phyloP scores from a whole-genome alignment of 805 yeast species.

The Lachancea quebecensis region DNA sequence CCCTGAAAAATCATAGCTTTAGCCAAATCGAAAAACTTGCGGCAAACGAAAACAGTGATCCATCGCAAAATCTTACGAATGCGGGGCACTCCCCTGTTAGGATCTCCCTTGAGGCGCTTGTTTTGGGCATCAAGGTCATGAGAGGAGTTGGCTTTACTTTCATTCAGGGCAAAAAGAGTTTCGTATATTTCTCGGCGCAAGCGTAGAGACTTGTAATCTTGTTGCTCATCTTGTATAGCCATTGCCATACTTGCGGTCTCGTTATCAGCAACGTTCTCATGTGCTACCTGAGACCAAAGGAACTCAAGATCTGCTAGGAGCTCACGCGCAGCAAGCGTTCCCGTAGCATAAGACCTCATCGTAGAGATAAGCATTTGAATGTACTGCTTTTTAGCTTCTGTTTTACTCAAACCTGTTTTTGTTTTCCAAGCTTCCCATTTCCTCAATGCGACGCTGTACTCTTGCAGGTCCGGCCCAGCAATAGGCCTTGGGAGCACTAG shows the following conservation, averaged over 20 bases:
- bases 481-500: conserved; percentile 60
- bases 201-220: conserved; percentile 7
- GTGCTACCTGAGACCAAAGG: conserved; percentile 60
- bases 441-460: conserved; percentile 59
- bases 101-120: not conserved
- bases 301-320: conserved; percentile 60
- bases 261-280: not conserved
- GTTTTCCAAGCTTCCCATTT: conserved; percentile 86
- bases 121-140: not conserved
- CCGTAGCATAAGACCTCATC: conserved; percentile 62
- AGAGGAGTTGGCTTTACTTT: conserved; percentile 1
- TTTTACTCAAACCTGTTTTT: conserved; percentile 58
- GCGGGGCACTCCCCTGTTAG: not conserved
- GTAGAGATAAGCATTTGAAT: conserved; percentile 64
- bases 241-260: conserved; percentile 8
- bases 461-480: conserved; percentile 42
- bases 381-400: conserved; percentile 70
- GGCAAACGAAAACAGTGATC: not conserved
- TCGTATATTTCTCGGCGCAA: conserved; percentile 10
- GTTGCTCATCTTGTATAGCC: conserved; percentile 8
- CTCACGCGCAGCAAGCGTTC: conserved; percentile 60
- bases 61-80: conserved; percentile 3
- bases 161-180: conserved; percentile 13
- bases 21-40: not conserved
- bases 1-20: not conserved